Percentiles rank a stretch among this genome's conserved stretches.
Conservation (phyloP, 1,284 basidiomycete genomes). For the Athelia sp. region DNA sequence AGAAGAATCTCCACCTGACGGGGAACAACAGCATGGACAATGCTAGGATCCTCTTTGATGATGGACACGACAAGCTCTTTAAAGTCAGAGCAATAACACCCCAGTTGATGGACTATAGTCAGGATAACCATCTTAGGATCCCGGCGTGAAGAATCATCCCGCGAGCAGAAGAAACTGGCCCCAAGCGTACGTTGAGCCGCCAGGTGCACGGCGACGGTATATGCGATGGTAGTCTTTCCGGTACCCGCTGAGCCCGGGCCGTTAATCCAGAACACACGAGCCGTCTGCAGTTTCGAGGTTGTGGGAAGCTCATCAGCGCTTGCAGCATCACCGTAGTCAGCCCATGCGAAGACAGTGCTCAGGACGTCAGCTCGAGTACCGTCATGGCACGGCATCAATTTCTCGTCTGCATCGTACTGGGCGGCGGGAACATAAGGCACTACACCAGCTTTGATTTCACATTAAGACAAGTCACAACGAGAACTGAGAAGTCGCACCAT, state of each 20-base stretch:
- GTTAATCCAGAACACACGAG: background rate
- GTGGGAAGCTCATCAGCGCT: background rate
- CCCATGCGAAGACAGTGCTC: background rate
- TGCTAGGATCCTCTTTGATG: slow-evolving; percentile 10
- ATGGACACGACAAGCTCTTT: slow-evolving; percentile 7
- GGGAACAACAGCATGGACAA: slow-evolving; percentile 3
- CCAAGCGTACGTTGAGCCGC: slow-evolving; percentile 12
- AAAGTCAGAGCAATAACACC: slow-evolving; percentile 9
- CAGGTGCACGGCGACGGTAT: slow-evolving; percentile 12
- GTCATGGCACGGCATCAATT: background rate
- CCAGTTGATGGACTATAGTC: slow-evolving; percentile 21
- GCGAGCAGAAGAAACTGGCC: slow-evolving; percentile 27
- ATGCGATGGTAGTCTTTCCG: background rate
- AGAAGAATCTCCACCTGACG: slow-evolving; percentile 18
- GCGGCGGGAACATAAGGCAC: background rate
- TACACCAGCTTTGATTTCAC: too few species aligned
- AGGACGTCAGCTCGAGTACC: background rate
- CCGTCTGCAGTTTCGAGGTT: background rate
- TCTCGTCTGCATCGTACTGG: background rate
- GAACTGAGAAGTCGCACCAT: too few species aligned
- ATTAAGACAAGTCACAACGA: background rate
- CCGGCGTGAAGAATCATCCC: slow-evolving; percentile 14
- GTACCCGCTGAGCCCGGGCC: background rate
- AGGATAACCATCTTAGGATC: slow-evolving; percentile 15
- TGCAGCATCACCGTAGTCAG: background rate